phyloP scores from a whole-genome alignment of 495 filamentous ascomycete species.

The Cudoniella acicularis region DNA sequence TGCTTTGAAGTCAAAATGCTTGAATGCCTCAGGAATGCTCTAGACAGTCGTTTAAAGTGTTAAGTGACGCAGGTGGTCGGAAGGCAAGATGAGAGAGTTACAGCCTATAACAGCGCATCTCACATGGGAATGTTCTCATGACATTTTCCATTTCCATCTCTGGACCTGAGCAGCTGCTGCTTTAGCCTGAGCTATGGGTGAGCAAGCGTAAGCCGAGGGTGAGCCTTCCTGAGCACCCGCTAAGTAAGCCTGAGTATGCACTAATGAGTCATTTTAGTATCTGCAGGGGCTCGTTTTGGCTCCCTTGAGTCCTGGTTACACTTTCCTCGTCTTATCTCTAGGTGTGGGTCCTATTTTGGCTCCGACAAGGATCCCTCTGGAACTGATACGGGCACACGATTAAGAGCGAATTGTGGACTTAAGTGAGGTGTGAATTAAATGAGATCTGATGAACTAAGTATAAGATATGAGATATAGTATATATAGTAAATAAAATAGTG shows the following conservation, averaged over 20 bases:
- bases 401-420: neutral
- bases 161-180: constrained; percentile 9
- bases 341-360: constrained; percentile 2
- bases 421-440: neutral
- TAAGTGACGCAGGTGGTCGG: too few species aligned
- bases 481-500: neutral
- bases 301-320: constrained; percentile 2
- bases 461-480: neutral
- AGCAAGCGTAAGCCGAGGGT: constrained; percentile 1
- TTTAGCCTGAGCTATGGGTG: constrained; percentile 10
- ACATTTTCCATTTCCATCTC: constrained; percentile 7
- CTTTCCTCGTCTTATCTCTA: constrained; percentile 7
- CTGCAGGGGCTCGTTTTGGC: constrained; percentile 7
- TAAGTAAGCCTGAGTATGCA: constrained; percentile 5
- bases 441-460: neutral
- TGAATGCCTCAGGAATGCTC: too few species aligned
- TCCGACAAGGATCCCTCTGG: constrained; percentile 12
- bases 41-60: too few species aligned
- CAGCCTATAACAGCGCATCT: neutral
- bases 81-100: too few species aligned
- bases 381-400: neutral
- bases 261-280: constrained; percentile 2
- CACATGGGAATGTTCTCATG: constrained; percentile 7
- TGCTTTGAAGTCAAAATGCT: too few species aligned
- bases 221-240: constrained; percentile 3